Evolutionary conservation across 2,329 filamentous ascomycete species (phyloP), one percentile per base, ranked within the genome.

Genomic region (Neoascochyta sp.): DNA sequence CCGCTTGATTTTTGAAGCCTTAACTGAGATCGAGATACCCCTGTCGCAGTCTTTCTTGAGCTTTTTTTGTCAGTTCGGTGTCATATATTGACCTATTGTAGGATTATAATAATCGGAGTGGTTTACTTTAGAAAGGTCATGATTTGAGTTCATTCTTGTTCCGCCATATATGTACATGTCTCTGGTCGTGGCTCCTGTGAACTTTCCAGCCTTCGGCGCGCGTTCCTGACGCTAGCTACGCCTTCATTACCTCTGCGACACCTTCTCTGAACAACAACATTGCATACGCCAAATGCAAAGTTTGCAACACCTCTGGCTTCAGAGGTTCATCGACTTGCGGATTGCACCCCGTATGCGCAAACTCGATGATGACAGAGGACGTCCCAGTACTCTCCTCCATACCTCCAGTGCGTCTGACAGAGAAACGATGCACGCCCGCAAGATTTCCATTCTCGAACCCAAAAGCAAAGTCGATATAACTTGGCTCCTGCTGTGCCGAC

Each of bases 241-340:
- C n/a, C n/a, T n/a, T n/a, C n/a, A n/a, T n/a, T n/a, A 29, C 20
- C 14, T 29, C 27, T 12, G 14, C 20, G 3, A 29, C 27, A 3
- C 19, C 27, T 9, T 29, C 27, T 22, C 21, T 22, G 10, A 29
- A 29, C n/a, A 29, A 18, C 10, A 22, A 10, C 27, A 29, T 29
- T 10, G 19, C 27, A 24, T 29, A 29, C 27, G 14, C 16, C 9
- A 29, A 8, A 13, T 29, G 27, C 9, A 29, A 13, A n/a, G 19
- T 17, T 6, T 24, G 14, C 14, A 23, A 9, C 2, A 12, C 9
- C 12, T 17, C 14, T 21, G 14, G n/a, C 20, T 23, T 17, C 11
- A 21, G 7, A 9, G 12, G 12, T 15, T 3, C 13, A 9, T 17
- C 17, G 4, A 11, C 15, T n/a, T 21, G 12, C 17, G 26, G 26